A percentile compares a stretch with the other conserved stretches of the same genome.
These are phyloP conservation scores for Phytophthora pseudosyringae DNA, from an alignment of 352 stramenopile genomes.

Conservation along the genomic window DNA sequence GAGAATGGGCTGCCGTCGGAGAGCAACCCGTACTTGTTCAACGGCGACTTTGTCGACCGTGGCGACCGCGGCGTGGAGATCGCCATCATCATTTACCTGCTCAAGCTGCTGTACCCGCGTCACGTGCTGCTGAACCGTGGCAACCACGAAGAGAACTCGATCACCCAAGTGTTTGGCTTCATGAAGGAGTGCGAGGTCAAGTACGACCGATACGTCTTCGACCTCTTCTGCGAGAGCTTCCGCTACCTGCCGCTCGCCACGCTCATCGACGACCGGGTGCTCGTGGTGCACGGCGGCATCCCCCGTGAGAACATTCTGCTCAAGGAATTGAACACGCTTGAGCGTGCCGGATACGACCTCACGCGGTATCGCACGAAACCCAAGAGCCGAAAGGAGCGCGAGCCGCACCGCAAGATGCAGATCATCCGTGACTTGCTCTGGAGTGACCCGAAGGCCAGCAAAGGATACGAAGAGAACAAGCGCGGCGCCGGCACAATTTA, in stretches of 20 bases:
- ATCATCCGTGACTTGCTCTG: conserved; percentile 85
- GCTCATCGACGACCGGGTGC: conserved; percentile 75
- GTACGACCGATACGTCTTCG: conserved; percentile 80
- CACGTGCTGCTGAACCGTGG: conserved; percentile 83
- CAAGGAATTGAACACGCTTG: conserved; percentile 66
- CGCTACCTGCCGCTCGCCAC: conserved; percentile 77
- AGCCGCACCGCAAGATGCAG: conserved; percentile 67
- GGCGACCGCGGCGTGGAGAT: conserved; percentile 85
- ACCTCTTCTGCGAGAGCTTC: conserved; percentile 87
- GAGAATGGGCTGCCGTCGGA: conserved; percentile 82
- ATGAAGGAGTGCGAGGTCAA: conserved; percentile 88
- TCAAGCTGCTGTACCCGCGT: conserved; percentile 79
- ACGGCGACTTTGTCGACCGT: conserved; percentile 87
- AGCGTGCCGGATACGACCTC: conserved; percentile 76
- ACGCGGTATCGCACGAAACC: conserved; percentile 74
- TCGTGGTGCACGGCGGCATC: conserved; percentile 83
- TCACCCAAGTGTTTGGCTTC: conserved; percentile 89
- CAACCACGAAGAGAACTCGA: conserved; percentile 89
- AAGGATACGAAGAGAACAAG: conserved; percentile 83
- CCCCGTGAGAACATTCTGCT: conserved; percentile 62
- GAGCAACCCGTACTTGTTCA: conserved; percentile 88
- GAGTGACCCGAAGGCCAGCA: conserved; percentile 74
- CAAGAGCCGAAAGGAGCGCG: conserved; percentile 55
- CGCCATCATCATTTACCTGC: conserved; percentile 80
- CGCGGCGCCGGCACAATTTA: conserved; percentile 83